A percentile compares a stretch with the other conserved stretches of the same genome.
These are phyloP conservation scores for Parietaria judaica DNA, from an alignment of 306 rosid genomes.

Conservation along the genomic window DNA sequence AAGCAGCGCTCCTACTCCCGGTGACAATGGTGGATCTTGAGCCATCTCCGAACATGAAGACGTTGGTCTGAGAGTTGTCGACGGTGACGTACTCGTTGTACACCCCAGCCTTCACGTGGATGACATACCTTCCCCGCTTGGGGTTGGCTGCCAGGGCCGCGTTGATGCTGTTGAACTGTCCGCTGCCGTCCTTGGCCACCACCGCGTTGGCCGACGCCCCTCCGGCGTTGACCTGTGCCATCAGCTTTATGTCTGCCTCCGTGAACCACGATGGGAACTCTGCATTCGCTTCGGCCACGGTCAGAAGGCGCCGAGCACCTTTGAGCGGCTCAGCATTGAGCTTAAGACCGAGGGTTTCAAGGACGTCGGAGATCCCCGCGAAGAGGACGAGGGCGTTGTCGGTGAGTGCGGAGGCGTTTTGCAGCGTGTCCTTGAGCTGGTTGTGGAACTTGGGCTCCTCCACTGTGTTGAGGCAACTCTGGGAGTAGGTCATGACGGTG, in stretches of 20 bases:
- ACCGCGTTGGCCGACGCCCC: slow-evolving; percentile 22
- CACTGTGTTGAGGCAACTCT: slow-evolving; percentile 38
- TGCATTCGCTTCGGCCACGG: slow-evolving; percentile 25
- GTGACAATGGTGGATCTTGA: slow-evolving; percentile 43
- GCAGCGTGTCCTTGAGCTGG: slow-evolving; percentile 18
- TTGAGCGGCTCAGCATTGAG: slow-evolving; percentile 21
- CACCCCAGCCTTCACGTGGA: slow-evolving; percentile 58
- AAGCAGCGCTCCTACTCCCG: slow-evolving; percentile 26
- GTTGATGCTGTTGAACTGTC: slow-evolving; percentile 35
- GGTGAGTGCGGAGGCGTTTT: slow-evolving; percentile 25
- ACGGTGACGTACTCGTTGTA: slow-evolving; percentile 44
- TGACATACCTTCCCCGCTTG: slow-evolving; percentile 34
- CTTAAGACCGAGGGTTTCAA: slow-evolving; percentile 23
- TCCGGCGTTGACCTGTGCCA: slow-evolving; percentile 12
- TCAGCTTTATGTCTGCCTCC: slow-evolving; percentile 38
- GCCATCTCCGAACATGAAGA: slow-evolving; percentile 69
- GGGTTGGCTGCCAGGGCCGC: slow-evolving; percentile 50
- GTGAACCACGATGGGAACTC: slow-evolving; percentile 55
- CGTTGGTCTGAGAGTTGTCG: slow-evolving; percentile 13
- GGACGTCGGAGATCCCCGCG: slow-evolving; percentile 20
- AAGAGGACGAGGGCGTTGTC: slow-evolving; percentile 48
- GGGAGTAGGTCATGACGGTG: slow-evolving; percentile 41
- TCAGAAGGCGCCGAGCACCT: slow-evolving; percentile 32
- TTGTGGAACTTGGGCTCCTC: slow-evolving; percentile 22
- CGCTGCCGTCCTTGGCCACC: slow-evolving; percentile 75